A percentile compares a stretch with the other conserved stretches of the same genome.
Conservation (phyloP, 495 filamentous ascomycete species). For the Trichoderma parareesei region DNA sequence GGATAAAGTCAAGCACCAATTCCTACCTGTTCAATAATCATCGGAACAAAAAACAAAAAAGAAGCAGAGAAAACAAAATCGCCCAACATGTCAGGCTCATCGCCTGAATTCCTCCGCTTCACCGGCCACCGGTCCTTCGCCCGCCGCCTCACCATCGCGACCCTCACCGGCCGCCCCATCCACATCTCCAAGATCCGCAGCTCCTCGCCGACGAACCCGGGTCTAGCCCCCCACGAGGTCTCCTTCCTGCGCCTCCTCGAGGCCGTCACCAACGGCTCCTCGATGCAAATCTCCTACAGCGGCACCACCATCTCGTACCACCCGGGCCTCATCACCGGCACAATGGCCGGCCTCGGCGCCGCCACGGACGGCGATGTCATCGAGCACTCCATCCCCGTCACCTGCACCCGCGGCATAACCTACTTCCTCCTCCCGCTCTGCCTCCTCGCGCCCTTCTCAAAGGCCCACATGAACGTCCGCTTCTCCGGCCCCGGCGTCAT, state of each 20-base stretch:
- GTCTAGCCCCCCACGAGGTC: conserved; percentile 85
- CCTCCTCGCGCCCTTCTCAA: conserved; percentile 87
- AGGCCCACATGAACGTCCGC: conserved; percentile 75
- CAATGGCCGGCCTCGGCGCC: conserved; percentile 56
- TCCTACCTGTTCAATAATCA: neutral
- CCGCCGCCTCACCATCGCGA: conserved; percentile 80
- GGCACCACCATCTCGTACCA: conserved; percentile 87
- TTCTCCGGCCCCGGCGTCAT: conserved; percentile 92
- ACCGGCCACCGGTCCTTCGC: conserved; percentile 75
- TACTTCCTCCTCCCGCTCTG: conserved; percentile 89
- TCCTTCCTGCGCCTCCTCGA: conserved; percentile 94
- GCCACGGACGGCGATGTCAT: conserved; percentile 56
- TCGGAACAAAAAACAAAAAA: neutral
- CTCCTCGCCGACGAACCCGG: conserved; percentile 72
- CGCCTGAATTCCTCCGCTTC: conserved; percentile 51
- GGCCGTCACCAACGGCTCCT: conserved; percentile 87
- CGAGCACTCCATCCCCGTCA: conserved; percentile 66
- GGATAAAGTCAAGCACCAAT: neutral
- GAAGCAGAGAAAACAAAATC: neutral
- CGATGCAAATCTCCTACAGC: conserved; percentile 89
- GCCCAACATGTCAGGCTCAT: conserved; percentile 31
- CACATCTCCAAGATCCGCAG: conserved; percentile 91
- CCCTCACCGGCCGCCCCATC: conserved; percentile 79
- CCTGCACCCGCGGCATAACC: conserved; percentile 70
- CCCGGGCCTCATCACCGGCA: conserved; percentile 85